Percentiles rank a stretch among this genome's conserved stretches.
phyloP scores from a whole-genome alignment of 2,329 filamentous ascomycete genomes.

The Nothopassalora personata region DNA sequence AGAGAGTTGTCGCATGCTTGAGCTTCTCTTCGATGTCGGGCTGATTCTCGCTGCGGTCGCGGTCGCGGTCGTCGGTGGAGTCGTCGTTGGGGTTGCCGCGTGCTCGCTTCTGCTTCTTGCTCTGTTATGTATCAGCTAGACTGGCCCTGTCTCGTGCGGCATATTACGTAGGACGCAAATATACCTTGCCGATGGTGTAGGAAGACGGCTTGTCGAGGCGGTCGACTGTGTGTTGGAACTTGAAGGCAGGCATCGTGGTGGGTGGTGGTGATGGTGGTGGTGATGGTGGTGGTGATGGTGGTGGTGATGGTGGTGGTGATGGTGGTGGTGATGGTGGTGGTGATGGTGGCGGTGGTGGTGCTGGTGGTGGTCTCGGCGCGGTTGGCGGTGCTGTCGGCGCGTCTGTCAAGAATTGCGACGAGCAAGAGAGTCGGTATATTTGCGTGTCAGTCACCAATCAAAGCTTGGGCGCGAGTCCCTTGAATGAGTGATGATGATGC shows the following conservation, averaged over 20 bases:
- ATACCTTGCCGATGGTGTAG: slow-evolving; percentile 80
- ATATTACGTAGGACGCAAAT: slow-evolving; percentile 14
- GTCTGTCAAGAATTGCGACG: no score
- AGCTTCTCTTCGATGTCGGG: slow-evolving; percentile 70
- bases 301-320: slow-evolving; percentile 7
- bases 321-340: background rate
- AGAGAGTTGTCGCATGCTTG: slow-evolving; percentile 84
- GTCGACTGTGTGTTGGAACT: slow-evolving; percentile 69
- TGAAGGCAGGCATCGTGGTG: slow-evolving; percentile 42
- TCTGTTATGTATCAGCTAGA: slow-evolving; percentile 41
- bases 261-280: background rate
- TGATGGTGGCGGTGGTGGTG: no score
- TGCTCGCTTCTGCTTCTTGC: slow-evolving; percentile 61
- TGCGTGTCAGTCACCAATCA: no score
- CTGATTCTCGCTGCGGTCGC: background rate
- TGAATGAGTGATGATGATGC: no score
- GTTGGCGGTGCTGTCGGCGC: no score
- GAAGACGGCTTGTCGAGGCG: slow-evolving; percentile 90
- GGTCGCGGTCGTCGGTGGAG: slow-evolving; percentile 44
- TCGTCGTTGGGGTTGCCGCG: slow-evolving; percentile 35
- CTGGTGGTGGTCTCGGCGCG: no score
- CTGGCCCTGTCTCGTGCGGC: no score
- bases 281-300: no score
- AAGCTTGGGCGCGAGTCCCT: no score
- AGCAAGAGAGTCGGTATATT: no score